A percentile compares a stretch with the other conserved stretches of the same genome.
These are phyloP conservation scores for Arabidopsis hybrid DNA, from an alignment of 441 rosid genomes.

Conservation along the genomic window DNA sequence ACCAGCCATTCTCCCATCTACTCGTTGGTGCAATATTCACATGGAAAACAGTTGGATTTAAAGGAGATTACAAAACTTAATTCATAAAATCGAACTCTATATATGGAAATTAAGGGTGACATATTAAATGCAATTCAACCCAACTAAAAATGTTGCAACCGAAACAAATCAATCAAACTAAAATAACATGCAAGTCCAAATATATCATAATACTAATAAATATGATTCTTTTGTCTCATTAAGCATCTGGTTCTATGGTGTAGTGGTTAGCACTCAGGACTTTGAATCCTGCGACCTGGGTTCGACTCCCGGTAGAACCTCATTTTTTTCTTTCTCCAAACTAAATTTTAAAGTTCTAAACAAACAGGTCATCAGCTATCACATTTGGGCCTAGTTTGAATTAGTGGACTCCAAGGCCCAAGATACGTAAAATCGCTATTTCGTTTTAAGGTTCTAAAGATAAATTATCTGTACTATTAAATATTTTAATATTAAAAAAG, in stretches of 20 bases:
- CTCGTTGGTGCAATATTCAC: conserved; percentile 19
- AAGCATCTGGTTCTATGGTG: conserved; percentile 76
- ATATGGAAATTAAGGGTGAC: too few relatives aligned
- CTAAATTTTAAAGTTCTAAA: not conserved
- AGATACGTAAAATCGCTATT: not conserved
- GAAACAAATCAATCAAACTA: not conserved
- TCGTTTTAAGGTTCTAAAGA: not conserved
- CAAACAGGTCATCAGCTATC: not conserved
- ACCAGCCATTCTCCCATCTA: not conserved
- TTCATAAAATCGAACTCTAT: too few relatives aligned
- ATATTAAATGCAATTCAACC: not conserved
- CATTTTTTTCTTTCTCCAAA: not conserved
- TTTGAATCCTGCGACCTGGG: conserved; percentile 99
- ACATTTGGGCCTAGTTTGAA: conserved; percentile 2
- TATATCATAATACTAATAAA: too few relatives aligned
- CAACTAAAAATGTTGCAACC: not conserved
- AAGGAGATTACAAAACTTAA: too few relatives aligned
- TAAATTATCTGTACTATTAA: not conserved
- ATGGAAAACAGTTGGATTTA: conserved; percentile 19
- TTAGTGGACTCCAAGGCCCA: conserved; percentile 6
- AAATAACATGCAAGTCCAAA: too few relatives aligned
- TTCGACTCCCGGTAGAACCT: conserved; percentile 98
- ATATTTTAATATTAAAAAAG: not conserved
- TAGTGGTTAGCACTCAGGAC: conserved; percentile 99
- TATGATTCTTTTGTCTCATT: too few relatives aligned